Percentiles rank a stretch among this genome's conserved stretches.
phyloP scores from a whole-genome alignment of 2,329 filamentous ascomycete species.

The Claviceps maximensis region DNA sequence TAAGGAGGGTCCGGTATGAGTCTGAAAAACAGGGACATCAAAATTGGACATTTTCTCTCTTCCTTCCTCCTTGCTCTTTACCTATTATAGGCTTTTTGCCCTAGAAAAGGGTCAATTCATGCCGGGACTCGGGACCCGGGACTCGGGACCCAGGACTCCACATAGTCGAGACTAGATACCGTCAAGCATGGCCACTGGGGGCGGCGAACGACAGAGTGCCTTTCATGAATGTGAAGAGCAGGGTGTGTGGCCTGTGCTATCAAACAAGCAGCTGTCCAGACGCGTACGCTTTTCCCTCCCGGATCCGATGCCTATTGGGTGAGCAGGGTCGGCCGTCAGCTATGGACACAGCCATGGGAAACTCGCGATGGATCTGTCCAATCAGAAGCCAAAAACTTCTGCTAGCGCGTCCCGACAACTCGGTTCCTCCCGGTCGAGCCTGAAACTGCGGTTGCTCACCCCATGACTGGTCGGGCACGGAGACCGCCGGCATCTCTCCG shows the following conservation, averaged over 20 bases:
- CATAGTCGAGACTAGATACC: too few relatives aligned
- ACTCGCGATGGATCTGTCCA: conserved; percentile 6
- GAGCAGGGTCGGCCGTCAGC: neutral
- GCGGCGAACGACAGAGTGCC: neutral
- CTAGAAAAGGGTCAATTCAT: too few relatives aligned
- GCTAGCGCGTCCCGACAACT: conserved; percentile 24
- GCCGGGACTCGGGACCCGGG: too few relatives aligned
- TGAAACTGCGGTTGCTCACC: conserved; percentile 3
- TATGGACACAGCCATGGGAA: neutral
- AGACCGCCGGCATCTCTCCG: conserved; percentile 7
- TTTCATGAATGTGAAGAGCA: neutral
- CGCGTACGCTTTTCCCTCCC: conserved; percentile 13
- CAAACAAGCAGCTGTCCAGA: neutral
- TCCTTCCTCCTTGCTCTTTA: too few relatives aligned
- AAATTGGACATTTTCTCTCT: too few relatives aligned
- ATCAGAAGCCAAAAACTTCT: conserved; percentile 8
- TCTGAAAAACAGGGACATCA: too few relatives aligned
- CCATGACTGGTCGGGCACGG: conserved; percentile 15
- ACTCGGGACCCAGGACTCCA: too few relatives aligned
- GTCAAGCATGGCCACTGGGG: too few relatives aligned
- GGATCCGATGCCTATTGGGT: conserved; percentile 16
- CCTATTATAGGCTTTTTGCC: too few relatives aligned
- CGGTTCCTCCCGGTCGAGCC: conserved; percentile 18
- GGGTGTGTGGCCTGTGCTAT: neutral
- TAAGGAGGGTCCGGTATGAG: too few relatives aligned